phyloP scores from a whole-genome alignment of 805 yeast species.

The Wickerhamomyces mucosus region DNA sequence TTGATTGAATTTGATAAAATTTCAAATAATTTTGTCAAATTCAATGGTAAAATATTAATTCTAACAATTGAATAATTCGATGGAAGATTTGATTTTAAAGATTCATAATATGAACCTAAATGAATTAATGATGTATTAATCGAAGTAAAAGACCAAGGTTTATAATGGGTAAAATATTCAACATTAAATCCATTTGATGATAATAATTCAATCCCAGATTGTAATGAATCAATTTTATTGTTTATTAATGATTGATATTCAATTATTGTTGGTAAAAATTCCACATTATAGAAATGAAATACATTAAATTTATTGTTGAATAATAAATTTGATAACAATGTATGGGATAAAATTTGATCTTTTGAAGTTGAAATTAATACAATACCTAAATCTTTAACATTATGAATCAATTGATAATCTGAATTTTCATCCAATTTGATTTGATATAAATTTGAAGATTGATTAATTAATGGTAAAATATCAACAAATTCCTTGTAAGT shows the following conservation, averaged over 20 bases:
- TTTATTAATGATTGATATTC: background rate
- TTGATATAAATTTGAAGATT: background rate
- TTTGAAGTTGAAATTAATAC: background rate
- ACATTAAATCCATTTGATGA: background rate
- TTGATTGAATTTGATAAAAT: conserved; percentile 45
- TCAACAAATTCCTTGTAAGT: too few relatives aligned
- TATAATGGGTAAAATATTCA: background rate
- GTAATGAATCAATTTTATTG: background rate
- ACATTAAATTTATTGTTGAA: background rate
- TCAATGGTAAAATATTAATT: conserved; percentile 62
- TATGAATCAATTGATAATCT: background rate
- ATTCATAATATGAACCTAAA: conserved; percentile 47
- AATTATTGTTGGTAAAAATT: background rate
- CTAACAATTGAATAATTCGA: conserved; percentile 32
- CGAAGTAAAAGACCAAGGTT: background rate
- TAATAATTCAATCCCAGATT: background rate
- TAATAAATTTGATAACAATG: background rate
- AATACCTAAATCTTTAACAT: background rate
- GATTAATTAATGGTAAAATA: too few relatives aligned
- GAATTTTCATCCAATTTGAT: background rate
- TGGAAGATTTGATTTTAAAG: conserved; percentile 29
- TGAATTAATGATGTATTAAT: conserved; percentile 18
- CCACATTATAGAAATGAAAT: background rate
- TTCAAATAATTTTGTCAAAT: conserved; percentile 28
- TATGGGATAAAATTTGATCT: background rate